Conservation (phyloP, 306 rosid genomes). For the Begonia loranthoides region DNA sequence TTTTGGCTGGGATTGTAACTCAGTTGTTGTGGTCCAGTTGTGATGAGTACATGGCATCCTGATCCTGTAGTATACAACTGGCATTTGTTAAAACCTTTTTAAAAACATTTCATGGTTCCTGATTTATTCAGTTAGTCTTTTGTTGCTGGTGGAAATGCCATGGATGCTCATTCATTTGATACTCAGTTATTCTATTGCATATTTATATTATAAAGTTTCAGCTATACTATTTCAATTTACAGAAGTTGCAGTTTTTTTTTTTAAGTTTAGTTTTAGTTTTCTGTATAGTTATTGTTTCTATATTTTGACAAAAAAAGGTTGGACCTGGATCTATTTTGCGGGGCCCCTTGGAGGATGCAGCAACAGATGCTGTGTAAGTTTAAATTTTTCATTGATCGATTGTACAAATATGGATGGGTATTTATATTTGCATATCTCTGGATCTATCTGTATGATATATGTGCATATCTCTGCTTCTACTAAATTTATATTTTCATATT, state of each 20-base stretch:
- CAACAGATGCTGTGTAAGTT: constrained; percentile 70
- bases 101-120: too few relatives aligned
- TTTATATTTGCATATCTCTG: not conserved
- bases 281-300: constrained; percentile 11
- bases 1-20: too few relatives aligned
- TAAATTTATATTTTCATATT: constrained; percentile 13
- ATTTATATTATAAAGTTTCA: too few relatives aligned
- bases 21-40: too few relatives aligned
- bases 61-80: too few relatives aligned
- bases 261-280: not conserved
- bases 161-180: too few relatives aligned
- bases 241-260: not conserved
- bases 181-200: too few relatives aligned
- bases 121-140: too few relatives aligned
- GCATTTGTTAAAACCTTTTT: too few relatives aligned
- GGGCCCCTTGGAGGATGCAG: constrained; percentile 84
- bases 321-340: constrained; percentile 95
- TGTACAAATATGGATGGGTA: too few relatives aligned
- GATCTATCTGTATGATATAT: not conserved
- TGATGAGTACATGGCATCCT: too few relatives aligned
- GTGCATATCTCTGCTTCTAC: constrained; percentile 6
- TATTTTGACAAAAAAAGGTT: constrained; percentile 36
- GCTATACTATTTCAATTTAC: not conserved
- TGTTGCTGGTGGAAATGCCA: too few relatives aligned
- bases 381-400: not conserved